Evolutionary conservation across 177 flowering plant genomes (phyloP).

Genomic region (Vitis hybrid): DNA sequence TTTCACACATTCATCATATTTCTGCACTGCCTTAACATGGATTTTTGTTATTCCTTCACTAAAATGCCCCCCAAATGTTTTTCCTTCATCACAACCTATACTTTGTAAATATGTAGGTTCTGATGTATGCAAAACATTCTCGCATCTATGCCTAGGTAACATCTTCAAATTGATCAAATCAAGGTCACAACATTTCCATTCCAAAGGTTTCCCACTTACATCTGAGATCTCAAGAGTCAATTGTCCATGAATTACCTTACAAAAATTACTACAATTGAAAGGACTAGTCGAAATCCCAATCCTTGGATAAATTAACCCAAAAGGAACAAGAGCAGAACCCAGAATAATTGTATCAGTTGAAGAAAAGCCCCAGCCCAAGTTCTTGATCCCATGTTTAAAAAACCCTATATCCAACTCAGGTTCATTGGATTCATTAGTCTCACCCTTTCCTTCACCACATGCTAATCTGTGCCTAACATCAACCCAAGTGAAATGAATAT

Average conservation of each 20-base stretch:
- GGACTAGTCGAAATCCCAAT: constrained; percentile 44
- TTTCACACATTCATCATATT: constrained; percentile 25
- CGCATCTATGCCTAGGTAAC: constrained; percentile 6
- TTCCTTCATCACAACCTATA: constrained; percentile 13
- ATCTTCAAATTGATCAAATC: constrained; percentile 42
- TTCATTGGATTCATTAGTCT: constrained; percentile 13
- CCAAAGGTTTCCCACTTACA: constrained; percentile 66
- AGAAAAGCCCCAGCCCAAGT: constrained; percentile 79
- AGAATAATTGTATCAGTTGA: constrained; percentile 62
- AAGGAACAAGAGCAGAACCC: constrained; percentile 80
- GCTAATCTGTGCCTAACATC: constrained; percentile 44
- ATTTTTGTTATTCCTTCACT: constrained; percentile 33
- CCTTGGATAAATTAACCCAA: constrained; percentile 78
- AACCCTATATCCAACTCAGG: constrained; percentile 8
- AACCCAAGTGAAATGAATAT: constrained; percentile 75
- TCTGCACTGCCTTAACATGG: constrained; percentile 48
- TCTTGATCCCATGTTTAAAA: constrained; percentile 49
- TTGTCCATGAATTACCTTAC: constrained; percentile 32
- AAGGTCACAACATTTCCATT: constrained; percentile 74
- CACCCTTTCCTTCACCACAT: constrained; percentile 6
- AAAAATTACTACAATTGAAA: constrained; percentile 8
- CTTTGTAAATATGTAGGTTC: constrained; percentile 15
- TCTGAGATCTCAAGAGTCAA: constrained; percentile 70
- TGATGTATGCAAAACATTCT: constrained; percentile 4
- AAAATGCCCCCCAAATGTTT: constrained; percentile 24